Percentiles rank a stretch among this genome's conserved stretches.
These are phyloP conservation scores for Cryptococcus sp. DNA, from an alignment of 1,284 basidiomycete genomes.

Conservation along the genomic window DNA sequence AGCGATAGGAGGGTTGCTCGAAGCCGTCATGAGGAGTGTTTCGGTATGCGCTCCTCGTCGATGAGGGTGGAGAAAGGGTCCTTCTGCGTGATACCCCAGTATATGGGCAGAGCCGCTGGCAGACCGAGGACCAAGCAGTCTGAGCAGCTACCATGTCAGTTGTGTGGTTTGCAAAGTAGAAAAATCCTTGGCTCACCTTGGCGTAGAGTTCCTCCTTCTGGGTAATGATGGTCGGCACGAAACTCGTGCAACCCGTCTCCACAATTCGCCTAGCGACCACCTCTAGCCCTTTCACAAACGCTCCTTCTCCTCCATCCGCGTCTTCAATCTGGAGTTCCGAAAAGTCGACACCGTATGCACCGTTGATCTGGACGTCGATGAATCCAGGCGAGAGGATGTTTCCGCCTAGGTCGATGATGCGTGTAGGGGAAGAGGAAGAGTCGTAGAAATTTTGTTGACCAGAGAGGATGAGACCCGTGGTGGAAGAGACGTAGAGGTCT, in stretches of 20 bases:
- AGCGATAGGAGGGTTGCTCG: slow-evolving; percentile 13
- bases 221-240: slow-evolving; percentile 60
- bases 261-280: slow-evolving; percentile 67
- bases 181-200: slow-evolving; percentile 49
- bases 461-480: slow-evolving; percentile 29
- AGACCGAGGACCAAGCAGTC: slow-evolving; percentile 45
- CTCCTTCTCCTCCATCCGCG: slow-evolving; percentile 61
- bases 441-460: slow-evolving; percentile 29
- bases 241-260: slow-evolving; percentile 83
- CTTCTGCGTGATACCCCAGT: slow-evolving; percentile 84
- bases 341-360: slow-evolving; percentile 85
- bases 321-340: slow-evolving; percentile 52
- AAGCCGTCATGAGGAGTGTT: slow-evolving; percentile 60
- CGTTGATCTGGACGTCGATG: slow-evolving; percentile 68
- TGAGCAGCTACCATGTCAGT: slow-evolving; percentile 46
- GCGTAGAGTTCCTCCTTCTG: slow-evolving; percentile 36
- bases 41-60: slow-evolving; percentile 71
- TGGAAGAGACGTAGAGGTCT: slow-evolving; percentile 33
- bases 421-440: slow-evolving; percentile 10
- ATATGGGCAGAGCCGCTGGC: slow-evolving; percentile 52
- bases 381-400: slow-evolving; percentile 75
- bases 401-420: slow-evolving; percentile 46
- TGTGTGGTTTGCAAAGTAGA: neutral
- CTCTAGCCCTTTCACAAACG: slow-evolving; percentile 63
- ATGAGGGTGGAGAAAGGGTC: slow-evolving; percentile 69